A percentile compares a stretch with the other conserved stretches of the same genome.
phyloP scores from a whole-genome alignment of 1,284 basidiomycete species.

The Volvariella volvacea region DNA sequence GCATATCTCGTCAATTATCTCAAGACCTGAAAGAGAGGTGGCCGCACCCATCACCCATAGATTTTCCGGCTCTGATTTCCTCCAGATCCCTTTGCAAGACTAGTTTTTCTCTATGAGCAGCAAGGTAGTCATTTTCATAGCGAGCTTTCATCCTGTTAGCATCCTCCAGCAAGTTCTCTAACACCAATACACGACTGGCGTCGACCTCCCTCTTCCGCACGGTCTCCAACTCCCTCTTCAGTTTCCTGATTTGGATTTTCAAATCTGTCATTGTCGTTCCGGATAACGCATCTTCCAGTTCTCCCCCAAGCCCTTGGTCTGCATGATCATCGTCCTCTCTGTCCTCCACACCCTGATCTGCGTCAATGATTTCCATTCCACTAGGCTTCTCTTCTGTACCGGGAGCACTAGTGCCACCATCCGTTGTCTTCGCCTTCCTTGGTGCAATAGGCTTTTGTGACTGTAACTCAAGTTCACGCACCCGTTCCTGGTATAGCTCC shows the following conservation, averaged over 20 bases:
- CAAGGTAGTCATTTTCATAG: conserved; percentile 87
- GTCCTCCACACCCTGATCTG: conserved; percentile 58
- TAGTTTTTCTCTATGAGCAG: conserved; percentile 79
- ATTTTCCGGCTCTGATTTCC: conserved; percentile 82
- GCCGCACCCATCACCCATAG: conserved; percentile 73
- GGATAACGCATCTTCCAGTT: conserved; percentile 79
- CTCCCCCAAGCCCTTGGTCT: conserved; percentile 66
- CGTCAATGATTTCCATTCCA: conserved; percentile 33
- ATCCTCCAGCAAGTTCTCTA: conserved; percentile 89
- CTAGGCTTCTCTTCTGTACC: background rate
- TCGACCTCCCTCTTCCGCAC: conserved; percentile 72
- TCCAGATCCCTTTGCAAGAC: conserved; percentile 80
- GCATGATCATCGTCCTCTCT: conserved; percentile 40
- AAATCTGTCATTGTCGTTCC: conserved; percentile 89
- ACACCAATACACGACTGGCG: conserved; percentile 67
- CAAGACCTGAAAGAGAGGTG: conserved; percentile 4
- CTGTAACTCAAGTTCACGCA: conserved; percentile 78
- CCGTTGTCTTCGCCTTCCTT: conserved; percentile 14
- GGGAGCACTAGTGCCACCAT: conserved; percentile 10
- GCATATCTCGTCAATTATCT: conserved; percentile 5
- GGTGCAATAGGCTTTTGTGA: conserved; percentile 38
- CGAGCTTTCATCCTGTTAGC: conserved; percentile 84
- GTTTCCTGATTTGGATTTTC: conserved; percentile 77
- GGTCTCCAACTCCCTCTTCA: conserved; percentile 79
- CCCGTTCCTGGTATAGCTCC: conserved; percentile 87